A percentile compares a stretch with the other conserved stretches of the same genome.
Conservation (phyloP, 768 basidiomycete genomes). For the Podaxis sp. region DNA sequence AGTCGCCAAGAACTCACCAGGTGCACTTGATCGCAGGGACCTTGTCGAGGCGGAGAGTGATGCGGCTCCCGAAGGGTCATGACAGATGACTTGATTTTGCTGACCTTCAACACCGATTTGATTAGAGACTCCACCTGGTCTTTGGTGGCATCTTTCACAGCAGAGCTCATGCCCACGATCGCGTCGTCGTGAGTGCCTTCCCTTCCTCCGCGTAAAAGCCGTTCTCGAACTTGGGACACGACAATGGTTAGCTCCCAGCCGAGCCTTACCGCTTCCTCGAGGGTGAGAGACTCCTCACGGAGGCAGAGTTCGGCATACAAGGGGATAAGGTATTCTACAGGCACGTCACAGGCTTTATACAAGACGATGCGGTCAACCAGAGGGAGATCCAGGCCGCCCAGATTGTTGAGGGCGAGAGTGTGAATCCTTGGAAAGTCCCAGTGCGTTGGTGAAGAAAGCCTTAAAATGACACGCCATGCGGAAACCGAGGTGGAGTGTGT, state of each 20-base stretch:
- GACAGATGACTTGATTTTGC: neutral
- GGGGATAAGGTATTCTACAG: slow-evolving; percentile 41
- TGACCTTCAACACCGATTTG: neutral
- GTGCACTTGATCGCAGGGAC: neutral
- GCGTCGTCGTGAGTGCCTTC: neutral
- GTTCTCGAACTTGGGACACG: slow-evolving; percentile 3
- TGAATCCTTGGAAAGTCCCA: slow-evolving; percentile 56
- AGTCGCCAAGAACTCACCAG: neutral
- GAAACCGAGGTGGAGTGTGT: slow-evolving; percentile 19
- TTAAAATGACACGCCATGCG: neutral
- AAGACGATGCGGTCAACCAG: slow-evolving; percentile 50
- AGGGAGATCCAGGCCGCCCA: slow-evolving; percentile 37
- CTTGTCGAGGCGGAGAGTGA: too few species aligned
- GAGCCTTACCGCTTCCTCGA: slow-evolving; percentile 50
- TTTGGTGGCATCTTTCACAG: neutral
- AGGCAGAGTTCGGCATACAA: slow-evolving; percentile 50
- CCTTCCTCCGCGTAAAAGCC: neutral
- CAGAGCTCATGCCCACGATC: neutral
- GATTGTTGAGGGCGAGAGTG: slow-evolving; percentile 47
- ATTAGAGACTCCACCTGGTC: neutral
- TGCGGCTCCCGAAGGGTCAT: neutral
- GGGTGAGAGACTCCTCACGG: slow-evolving; percentile 44
- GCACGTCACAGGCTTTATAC: slow-evolving; percentile 50
- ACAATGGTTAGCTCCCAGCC: slow-evolving; percentile 48
- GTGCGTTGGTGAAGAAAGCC: slow-evolving; percentile 4